phyloP scores from a whole-genome alignment of 306 rosid species.

The Quercus rubra region DNA sequence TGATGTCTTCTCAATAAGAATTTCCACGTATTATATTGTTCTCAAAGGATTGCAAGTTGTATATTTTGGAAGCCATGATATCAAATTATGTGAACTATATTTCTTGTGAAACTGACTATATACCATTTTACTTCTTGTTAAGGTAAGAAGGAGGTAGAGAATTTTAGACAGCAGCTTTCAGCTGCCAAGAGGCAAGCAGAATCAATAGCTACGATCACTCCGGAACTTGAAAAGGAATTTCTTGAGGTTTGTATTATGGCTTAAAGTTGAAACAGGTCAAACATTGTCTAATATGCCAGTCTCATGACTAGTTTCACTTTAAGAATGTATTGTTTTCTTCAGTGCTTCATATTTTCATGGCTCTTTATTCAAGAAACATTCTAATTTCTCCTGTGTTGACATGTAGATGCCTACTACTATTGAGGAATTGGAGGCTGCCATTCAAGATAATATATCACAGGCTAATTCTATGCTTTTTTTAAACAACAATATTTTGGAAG shows the following conservation, averaged over 20 bases:
- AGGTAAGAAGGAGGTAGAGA: constrained; percentile 68
- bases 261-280: neutral
- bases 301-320: neutral
- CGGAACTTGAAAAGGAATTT: constrained; percentile 72
- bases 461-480: constrained; percentile 80
- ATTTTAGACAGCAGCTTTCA: constrained; percentile 48
- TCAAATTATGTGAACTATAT: neutral
- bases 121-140: constrained; percentile 23
- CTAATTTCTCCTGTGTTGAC: constrained; percentile 5
- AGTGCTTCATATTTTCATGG: neutral
- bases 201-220: constrained; percentile 68
- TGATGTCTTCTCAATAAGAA: neutral
- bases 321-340: neutral
- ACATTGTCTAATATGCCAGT: neutral
- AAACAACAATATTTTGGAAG: constrained; percentile 74
- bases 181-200: constrained; percentile 63
- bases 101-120: neutral
- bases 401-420: constrained; percentile 91
- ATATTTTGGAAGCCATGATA: neutral
- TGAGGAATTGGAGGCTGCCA: constrained; percentile 85
- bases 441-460: constrained; percentile 70
- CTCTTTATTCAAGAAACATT: neutral
- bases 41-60: neutral
- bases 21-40: neutral
- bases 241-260: constrained; percentile 60